Evolutionary conservation across 176 grass and related monocot genomes (phyloP), one percentile per base, ranked within the genome.

Genomic region (Pontederia paniculata): DNA sequence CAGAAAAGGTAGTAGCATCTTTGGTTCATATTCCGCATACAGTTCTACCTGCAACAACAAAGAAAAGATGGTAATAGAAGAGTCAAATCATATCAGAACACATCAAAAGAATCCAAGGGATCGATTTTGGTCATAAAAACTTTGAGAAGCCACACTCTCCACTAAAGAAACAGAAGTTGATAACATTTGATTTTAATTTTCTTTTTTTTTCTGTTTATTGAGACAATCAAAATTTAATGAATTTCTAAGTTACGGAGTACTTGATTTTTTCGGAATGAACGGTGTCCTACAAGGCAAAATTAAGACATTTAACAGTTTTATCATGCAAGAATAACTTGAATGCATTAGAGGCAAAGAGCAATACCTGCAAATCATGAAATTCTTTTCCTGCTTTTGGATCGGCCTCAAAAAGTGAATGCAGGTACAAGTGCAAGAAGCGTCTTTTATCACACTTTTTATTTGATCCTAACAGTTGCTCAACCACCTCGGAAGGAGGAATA

Each of bases 311-410:
- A 31, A 5, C 25, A 31, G 25, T 31, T n/a, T 31, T 31, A 31
- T 31, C 25, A 31, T 31, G 25, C 2, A 31, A 31, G 25, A 31
- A 31, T 31, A 31, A 31, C 2, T 41, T 18, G 25, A 51, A 17
- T 50, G 9, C n/a, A 16, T 18, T 18, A 18, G 5, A 41, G 6
- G 9, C 31, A 37, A 66, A 66, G 17, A 19, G 59, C 50, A 61
- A 42, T 74, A 98, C 93, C 93, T 98, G 93, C 77, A 98, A 74
- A 74, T 98, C 93, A 77, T 98, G 93, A 58, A 56, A 91, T 53
- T 98, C 93, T 69, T 83, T 81, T 77, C 93, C 93, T 18, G 86
- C 77, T 71, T 91, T 70, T 64, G 83, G 81, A 67, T 98, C 93
- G 21, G 52, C 70, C 75, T 98, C 86, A 74, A 98, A 91, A n/a